These are phyloP conservation scores for Zelopaecilomyces penicillatus DNA, from an alignment of 2,329 filamentous ascomycete genomes.

Conservation along the genomic window DNA sequence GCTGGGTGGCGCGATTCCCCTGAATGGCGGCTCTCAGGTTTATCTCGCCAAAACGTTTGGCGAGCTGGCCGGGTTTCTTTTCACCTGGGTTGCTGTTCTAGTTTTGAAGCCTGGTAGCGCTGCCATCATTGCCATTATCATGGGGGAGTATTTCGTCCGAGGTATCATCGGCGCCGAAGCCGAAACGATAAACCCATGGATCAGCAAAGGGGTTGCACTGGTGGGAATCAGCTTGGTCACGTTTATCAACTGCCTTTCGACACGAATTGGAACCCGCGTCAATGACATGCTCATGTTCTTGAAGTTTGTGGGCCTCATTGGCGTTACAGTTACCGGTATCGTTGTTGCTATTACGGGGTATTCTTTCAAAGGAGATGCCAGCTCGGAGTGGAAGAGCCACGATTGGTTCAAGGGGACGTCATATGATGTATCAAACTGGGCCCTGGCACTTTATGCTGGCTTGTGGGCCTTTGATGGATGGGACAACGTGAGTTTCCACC, in stretches of 20 bases:
- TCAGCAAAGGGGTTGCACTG: constrained; percentile 82
- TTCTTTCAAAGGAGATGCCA: constrained; percentile 67
- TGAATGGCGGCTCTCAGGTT: constrained; percentile 90
- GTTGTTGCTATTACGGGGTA: constrained; percentile 82
- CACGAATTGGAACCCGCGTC: constrained; percentile 74
- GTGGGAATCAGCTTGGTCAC: constrained; percentile 69
- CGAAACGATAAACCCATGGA: constrained; percentile 71
- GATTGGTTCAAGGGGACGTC: constrained; percentile 86
- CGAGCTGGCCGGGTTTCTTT: constrained; percentile 85
- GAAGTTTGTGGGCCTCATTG: constrained; percentile 85
- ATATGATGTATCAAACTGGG: constrained; percentile 74
- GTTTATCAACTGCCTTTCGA: constrained; percentile 82
- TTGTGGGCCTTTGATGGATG: constrained; percentile 98
- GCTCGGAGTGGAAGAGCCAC: constrained; percentile 75
- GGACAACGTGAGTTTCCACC: constrained; percentile 69
- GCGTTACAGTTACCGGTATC: constrained; percentile 78
- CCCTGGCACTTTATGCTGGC: constrained; percentile 87
- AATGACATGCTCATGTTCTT: constrained; percentile 95
- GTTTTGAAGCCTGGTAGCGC: constrained; percentile 90
- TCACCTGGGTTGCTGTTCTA: constrained; percentile 91
- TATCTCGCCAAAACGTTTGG: constrained; percentile 96
- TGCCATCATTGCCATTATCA: constrained; percentile 94
- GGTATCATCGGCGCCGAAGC: constrained; percentile 82
- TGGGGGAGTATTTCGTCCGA: constrained; percentile 92
- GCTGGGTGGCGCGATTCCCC: constrained; percentile 85